These are phyloP conservation scores for Epichloe amarillans DNA, from an alignment of 2,329 filamentous ascomycete species.

Conservation along the genomic window DNA sequence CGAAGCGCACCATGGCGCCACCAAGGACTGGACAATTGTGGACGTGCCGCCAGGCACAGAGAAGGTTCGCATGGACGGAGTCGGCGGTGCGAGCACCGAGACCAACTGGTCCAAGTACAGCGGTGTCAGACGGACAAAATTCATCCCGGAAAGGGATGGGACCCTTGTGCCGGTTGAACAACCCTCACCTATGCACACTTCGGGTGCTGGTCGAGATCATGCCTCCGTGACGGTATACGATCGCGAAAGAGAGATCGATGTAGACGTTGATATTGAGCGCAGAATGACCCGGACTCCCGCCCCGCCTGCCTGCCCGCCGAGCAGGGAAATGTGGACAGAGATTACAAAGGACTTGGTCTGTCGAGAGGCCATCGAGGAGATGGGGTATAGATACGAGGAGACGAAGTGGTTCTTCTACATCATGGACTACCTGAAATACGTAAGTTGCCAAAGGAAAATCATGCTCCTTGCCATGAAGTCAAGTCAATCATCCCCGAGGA, in stretches of 20 bases:
- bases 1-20: constrained; percentile 62
- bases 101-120: constrained; percentile 70
- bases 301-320: constrained; percentile 26
- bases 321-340: constrained; percentile 81
- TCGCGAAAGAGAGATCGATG: constrained; percentile 34
- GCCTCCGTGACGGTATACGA: constrained; percentile 35
- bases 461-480: not conserved
- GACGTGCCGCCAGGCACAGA: constrained; percentile 77
- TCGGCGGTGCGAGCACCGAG: constrained; percentile 61
- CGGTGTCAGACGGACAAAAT: constrained; percentile 61
- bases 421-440: constrained; percentile 77
- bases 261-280: constrained; percentile 42
- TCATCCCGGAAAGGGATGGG: constrained; percentile 53
- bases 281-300: constrained; percentile 24
- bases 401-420: constrained; percentile 84
- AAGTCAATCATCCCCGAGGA: not conserved
- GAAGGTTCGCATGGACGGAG: constrained; percentile 69
- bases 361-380: constrained; percentile 71
- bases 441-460: constrained; percentile 36
- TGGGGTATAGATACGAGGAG: constrained; percentile 84
- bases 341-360: constrained; percentile 87
- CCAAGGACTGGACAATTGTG: constrained; percentile 67
- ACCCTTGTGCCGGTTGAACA: constrained; percentile 15
- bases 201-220: constrained; percentile 19
- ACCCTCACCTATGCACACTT: constrained; percentile 12